Evolutionary conservation across 768 basidiomycete genomes (phyloP).

Genomic region (Leccinum broughii): DNA sequence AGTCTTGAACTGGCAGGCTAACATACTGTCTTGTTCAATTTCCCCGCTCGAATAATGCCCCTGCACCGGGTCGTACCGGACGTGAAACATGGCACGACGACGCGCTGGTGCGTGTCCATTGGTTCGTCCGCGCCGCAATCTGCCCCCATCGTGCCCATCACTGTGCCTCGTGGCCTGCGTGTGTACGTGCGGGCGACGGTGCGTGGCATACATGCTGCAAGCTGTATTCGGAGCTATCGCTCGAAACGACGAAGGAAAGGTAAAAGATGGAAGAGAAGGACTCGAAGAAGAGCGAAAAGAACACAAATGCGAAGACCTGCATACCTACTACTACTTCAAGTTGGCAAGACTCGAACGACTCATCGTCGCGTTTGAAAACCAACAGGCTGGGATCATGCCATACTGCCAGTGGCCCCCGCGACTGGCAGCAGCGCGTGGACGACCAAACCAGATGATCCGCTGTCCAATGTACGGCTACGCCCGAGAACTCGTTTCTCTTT

Average conservation of each 20-base stretch:
- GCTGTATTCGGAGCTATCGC: neutral
- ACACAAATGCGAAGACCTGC: neutral
- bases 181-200: neutral
- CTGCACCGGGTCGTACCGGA: no score
- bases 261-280: neutral
- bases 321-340: no score
- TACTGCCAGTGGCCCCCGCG: no score
- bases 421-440: neutral
- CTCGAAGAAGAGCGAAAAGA: neutral
- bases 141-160: neutral
- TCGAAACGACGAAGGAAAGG: neutral
- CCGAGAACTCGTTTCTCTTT: neutral
- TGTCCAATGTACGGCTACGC: neutral
- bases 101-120: slow-evolving; percentile 7
- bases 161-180: neutral
- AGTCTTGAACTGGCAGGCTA: no score
- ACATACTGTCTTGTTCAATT: no score
- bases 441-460: neutral
- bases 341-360: no score
- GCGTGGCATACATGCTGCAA: neutral
- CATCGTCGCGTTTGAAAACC: no score
- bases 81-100: no score
- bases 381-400: neutral
- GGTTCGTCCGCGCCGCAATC: neutral
- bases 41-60: no score